Base-by-base conservation (phyloP, 768 basidiomycete genomes). In the Boletus barrowsii region DNA sequence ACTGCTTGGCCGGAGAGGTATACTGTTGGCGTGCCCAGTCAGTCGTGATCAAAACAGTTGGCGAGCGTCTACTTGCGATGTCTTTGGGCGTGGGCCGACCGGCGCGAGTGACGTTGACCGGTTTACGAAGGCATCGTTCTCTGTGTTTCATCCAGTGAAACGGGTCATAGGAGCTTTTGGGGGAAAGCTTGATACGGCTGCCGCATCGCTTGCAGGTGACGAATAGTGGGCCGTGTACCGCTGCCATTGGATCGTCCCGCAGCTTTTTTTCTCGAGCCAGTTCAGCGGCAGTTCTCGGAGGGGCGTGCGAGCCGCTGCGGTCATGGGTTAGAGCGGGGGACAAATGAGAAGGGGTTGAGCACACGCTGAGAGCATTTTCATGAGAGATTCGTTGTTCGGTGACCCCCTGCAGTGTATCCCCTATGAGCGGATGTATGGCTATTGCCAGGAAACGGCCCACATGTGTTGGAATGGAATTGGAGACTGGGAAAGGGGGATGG, bases 111-210 rank as follows among this genome's bases (percentile, higher is more conserved):
- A 58, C 50, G 10, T 58, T 63, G n/a, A 70, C 62, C 3, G 69
- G 57, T 54, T 75, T 79, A 68, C 78, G 82, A 50, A 81, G 64
- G 65, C 87, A 88, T 30, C 85, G 76, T 39, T 74, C 74, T 32
- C 81, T 76, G 62, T 88, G 87, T 58, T 79, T 83, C 42, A 71
- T 65, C 87, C 87, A 88, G 67, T 88, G 86, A 61, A 79, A 80
- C 30, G 77, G 76, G 61, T 88, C 87, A 60, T 78, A 88, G 20
- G 75, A 74, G 67, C 83, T 85, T 70, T 87, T 88, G 32, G 75
- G 68, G 15, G 86, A 87, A 26, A 88, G 79, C 65, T 86, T 86
- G 69, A 88, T 87, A 14, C 72, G 70, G 29, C 62, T 69, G 36
- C 75, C 73, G 67, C 87, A 88, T 49, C 76, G 76, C 56, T 71